A percentile compares a stretch with the other conserved stretches of the same genome.
These are phyloP conservation scores for Salix koriyanagi DNA, from an alignment of 345 rosid genomes.

Conservation along the genomic window DNA sequence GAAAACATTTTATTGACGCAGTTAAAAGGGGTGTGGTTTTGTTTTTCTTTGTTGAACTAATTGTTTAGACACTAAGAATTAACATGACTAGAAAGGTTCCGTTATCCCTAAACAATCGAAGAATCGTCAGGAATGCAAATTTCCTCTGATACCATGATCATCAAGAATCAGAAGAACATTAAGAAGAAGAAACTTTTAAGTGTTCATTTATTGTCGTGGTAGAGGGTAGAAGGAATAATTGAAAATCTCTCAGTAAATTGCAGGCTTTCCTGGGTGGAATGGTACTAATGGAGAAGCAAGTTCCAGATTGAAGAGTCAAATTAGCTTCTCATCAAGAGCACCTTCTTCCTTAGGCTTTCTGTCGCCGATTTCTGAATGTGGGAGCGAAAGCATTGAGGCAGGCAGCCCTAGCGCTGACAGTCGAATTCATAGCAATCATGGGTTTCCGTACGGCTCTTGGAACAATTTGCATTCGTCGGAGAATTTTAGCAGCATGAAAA, in stretches of 20 bases:
- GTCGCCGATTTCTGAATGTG: slow-evolving; percentile 63
- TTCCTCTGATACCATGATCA: background rate
- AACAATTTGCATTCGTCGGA: slow-evolving; percentile 46
- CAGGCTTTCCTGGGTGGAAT: slow-evolving; percentile 54
- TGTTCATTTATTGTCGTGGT: background rate
- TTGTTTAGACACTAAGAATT: background rate
- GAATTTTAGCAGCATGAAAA: slow-evolving; percentile 42
- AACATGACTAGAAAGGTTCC: background rate
- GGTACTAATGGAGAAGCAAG: slow-evolving; percentile 45
- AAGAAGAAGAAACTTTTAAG: no score
- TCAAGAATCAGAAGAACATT: background rate
- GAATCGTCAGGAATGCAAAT: background rate
- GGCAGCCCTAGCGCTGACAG: slow-evolving; percentile 19
- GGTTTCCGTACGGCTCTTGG: slow-evolving; percentile 55
- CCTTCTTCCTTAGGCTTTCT: slow-evolving; percentile 70
- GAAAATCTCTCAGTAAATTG: slow-evolving; percentile 25
- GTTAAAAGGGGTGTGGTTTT: background rate
- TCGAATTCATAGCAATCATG: slow-evolving; percentile 26
- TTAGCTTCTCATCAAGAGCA: slow-evolving; percentile 51
- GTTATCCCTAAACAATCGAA: background rate
- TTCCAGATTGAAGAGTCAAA: slow-evolving; percentile 54
- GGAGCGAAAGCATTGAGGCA: slow-evolving; percentile 29
- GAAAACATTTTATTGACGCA: background rate
- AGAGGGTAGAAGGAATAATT: slow-evolving; percentile 16
- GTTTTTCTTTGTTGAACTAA: background rate